These are phyloP conservation scores for Mortierella antarctica DNA, from an alignment of 192 early-diverging fungal species.

Conservation along the genomic window DNA sequence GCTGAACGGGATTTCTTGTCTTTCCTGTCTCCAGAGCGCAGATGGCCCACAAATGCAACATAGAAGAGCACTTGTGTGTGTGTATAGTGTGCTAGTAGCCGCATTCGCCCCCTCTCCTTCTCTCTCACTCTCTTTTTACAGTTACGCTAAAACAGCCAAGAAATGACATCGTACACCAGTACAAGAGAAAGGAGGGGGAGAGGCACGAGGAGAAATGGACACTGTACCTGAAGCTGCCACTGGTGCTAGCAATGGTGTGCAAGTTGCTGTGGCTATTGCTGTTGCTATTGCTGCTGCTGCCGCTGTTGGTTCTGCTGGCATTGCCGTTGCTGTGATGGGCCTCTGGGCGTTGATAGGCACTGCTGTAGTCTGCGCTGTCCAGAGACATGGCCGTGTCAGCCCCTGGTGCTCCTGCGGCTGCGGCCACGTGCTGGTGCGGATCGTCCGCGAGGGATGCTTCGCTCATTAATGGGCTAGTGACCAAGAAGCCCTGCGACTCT, in stretches of 20 bases:
- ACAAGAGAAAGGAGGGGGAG: no score
- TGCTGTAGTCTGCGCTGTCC: constrained; percentile 21
- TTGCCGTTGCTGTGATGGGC: constrained; percentile 9
- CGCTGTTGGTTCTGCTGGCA: constrained; percentile 21
- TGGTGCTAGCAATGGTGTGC: background rate
- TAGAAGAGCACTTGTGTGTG: no score
- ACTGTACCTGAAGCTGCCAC: background rate
- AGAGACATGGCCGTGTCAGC: constrained; percentile 1
- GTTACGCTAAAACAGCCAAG: no score
- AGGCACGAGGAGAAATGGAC: no score
- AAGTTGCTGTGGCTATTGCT: background rate
- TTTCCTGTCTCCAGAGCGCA: no score
- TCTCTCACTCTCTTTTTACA: no score
- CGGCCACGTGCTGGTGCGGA: constrained; percentile 8
- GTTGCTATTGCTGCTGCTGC: constrained; percentile 9
- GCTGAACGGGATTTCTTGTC: no score
- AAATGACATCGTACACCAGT: no score
- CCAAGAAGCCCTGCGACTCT: constrained; percentile 34
- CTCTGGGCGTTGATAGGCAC: constrained; percentile 1
- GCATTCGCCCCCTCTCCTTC: no score
- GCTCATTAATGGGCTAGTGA: constrained; percentile 45
- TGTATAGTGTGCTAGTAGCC: no score
- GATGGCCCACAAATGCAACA: no score
- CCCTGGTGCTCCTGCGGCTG: background rate
- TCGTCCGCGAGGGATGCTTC: constrained; percentile 37